Evolutionary conservation across 306 rosid species (phyloP).

Genomic region (Cyamopsis tetragonoloba): DNA sequence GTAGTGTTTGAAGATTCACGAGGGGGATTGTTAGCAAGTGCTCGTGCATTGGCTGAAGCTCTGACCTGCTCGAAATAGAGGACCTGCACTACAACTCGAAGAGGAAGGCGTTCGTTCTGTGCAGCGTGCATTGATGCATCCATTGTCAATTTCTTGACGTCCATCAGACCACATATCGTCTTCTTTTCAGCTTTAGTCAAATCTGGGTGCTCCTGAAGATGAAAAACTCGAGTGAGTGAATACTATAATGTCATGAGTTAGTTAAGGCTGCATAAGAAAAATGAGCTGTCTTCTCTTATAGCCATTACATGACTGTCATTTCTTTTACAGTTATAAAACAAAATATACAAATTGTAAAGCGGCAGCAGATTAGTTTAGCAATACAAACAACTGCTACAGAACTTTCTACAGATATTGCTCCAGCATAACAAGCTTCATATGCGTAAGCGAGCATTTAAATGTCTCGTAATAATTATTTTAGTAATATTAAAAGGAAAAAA

Average conservation of each 20-base stretch:
- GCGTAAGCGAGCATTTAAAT: background rate
- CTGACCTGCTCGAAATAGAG: conserved; percentile 87
- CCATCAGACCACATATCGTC: conserved; percentile 63
- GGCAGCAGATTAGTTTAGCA: background rate
- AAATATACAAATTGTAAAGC: background rate
- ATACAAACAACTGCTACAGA: background rate
- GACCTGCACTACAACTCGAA: conserved; percentile 85
- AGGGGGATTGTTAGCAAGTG: conserved; percentile 23
- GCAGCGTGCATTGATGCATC: conserved; percentile 85
- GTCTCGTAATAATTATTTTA: background rate
- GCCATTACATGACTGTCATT: background rate
- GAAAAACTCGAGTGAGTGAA: background rate
- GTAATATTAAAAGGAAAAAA: background rate
- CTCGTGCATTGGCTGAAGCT: conserved; percentile 36
- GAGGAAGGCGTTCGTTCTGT: conserved; percentile 88
- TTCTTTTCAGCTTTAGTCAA: conserved; percentile 78
- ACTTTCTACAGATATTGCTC: background rate
- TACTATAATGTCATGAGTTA: background rate
- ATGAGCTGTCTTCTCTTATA: background rate
- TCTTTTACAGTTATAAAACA: background rate
- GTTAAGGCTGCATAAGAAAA: background rate
- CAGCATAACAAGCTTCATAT: background rate
- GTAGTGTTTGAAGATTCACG: conserved; percentile 23
- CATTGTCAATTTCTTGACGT: conserved; percentile 69
- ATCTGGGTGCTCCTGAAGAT: conserved; percentile 66